A percentile compares a stretch with the other conserved stretches of the same genome.
phyloP scores from a whole-genome alignment of 1,284 basidiomycete species.

The Marasmius sp. region DNA sequence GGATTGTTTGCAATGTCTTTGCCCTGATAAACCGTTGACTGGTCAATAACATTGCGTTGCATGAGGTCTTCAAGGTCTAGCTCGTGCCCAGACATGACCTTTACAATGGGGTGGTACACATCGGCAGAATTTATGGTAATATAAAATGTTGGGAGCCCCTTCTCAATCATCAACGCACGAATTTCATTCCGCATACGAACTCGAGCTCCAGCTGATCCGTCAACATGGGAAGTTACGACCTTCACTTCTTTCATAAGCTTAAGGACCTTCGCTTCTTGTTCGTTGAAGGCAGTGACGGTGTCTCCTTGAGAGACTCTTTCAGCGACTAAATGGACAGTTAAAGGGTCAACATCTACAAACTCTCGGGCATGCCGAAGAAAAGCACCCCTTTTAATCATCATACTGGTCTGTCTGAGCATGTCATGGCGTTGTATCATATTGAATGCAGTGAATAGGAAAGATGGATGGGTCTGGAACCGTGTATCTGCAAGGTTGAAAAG shows the following conservation, averaged over 20 bases:
- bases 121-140: slow-evolving; percentile 43
- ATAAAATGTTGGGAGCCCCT: slow-evolving; percentile 32
- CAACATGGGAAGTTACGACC: slow-evolving; percentile 27
- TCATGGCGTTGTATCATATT: slow-evolving; percentile 33
- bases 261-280: slow-evolving; percentile 24
- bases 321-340: slow-evolving; percentile 18
- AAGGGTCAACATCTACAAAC: slow-evolving; percentile 19
- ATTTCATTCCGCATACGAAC: slow-evolving; percentile 37
- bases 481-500: slow-evolving; percentile 26
- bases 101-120: slow-evolving; percentile 33
- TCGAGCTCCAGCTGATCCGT: slow-evolving; percentile 28
- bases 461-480: slow-evolving; percentile 34
- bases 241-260: slow-evolving; percentile 34
- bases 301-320: slow-evolving; percentile 21
- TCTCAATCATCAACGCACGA: slow-evolving; percentile 26
- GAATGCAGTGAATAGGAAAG: slow-evolving; percentile 36
- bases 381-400: slow-evolving; percentile 22
- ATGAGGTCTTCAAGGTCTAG: slow-evolving; percentile 29
- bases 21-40: slow-evolving; percentile 24
- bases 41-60: slow-evolving; percentile 6
- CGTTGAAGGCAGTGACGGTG: slow-evolving; percentile 14
- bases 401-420: slow-evolving; percentile 25
- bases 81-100: slow-evolving; percentile 31
- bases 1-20: slow-evolving; percentile 35
- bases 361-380: slow-evolving; percentile 22